Base-by-base conservation (phyloP, 2,329 filamentous ascomycete species). In the Cladorrhinum sp. region DNA sequence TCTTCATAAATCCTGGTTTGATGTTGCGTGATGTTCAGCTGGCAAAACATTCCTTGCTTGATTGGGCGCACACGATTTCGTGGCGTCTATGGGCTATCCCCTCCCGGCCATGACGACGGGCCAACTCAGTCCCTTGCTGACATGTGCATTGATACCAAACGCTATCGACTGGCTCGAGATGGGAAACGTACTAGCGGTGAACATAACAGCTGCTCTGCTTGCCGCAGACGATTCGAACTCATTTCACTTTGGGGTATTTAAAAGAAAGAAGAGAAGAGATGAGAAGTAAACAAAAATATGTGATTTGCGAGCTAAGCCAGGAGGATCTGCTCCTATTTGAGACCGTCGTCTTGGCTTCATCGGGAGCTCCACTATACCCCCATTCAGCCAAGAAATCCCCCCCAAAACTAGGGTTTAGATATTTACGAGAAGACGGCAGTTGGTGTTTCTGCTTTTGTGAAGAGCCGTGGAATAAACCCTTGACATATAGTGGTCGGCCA, bases 71-170 rank as follows among this genome's bases (percentile, higher is more conserved):
- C 13, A 36, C 51, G 25, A 45, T 29, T 20, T 51, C 24, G 58
- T 62, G 58, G 60, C 55, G 57, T 49, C 32, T 4, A 9, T 18
- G 22, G 49, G 22, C 32, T 27, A 27, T 48, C 36, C 24, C 16
- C 16, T 20, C 18, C 45, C 18, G 45, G 18, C 16, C 25, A 49
- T 29, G 29, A 29, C 16, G 25, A 58, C 62, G 59, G 59, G 50
- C 59, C 57, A 64, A 64, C 50, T 52, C 57, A 27, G 22, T 16
- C 51, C 52, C 62, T 51, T 60, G 62, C 62, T 60, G 60, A 62
- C 60, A 55, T 22, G 25, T 12, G 23, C 8, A 51, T 50, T n/a
- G 49, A 18, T 50, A 36, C 32, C 49, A 24, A 55, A 16, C 13
- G 50, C 29, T 20, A 50, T 45, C 51, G 27, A 53, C 10, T 53